Base-by-base conservation (phyloP, 169 alveolate species). In the Plasmodium malariae region DNA sequence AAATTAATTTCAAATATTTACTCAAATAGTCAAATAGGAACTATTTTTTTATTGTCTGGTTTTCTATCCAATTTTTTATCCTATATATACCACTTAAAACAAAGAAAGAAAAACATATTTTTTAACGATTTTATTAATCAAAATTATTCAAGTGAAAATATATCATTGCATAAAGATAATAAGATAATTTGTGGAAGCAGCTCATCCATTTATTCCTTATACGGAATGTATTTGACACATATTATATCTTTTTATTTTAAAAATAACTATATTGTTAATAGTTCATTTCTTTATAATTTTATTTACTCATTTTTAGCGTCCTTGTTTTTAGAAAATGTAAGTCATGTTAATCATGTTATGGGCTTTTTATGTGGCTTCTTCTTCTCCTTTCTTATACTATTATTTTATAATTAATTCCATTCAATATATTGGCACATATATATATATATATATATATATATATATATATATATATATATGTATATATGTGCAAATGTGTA, bases 101-200 rank as follows among this genome's bases (percentile, higher is more conserved):
- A 67, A 17, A 49, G 34, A 43, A 83, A 83, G 9, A 62, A 83
- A 83, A 51, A 83, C 3, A 32, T 83, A 3, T 70, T 67, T 83
- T 68, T 83, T 24, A 67, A 83, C 17, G 76, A 83, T 68, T 28
- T 83, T 51, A 65, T 83, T 37, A 51, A 65, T 36, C 74, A 65
- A 55, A 67, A 67, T 48, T 26, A 68, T 65, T 45, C 37, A 24
- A 83, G 37, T 26, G 43, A 68, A 34, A 67, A 65, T 67, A 0
- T 9, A 21, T 48, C 34, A 36, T 11, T 67, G 7, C 48, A 67
- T 67, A 65, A 51, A 54, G 30, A 28, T 68, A 83, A 83, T 65
- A 83, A 83, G 67, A 83, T 83, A 30, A 67, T 67, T 0, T 83
- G 91, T 67, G 91, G 91, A 65, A 83, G 91, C 11, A 83, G 91